These are phyloP conservation scores for Tetrahymena elliotti DNA, from an alignment of 73 alveolate genomes.

Conservation along the genomic window DNA sequence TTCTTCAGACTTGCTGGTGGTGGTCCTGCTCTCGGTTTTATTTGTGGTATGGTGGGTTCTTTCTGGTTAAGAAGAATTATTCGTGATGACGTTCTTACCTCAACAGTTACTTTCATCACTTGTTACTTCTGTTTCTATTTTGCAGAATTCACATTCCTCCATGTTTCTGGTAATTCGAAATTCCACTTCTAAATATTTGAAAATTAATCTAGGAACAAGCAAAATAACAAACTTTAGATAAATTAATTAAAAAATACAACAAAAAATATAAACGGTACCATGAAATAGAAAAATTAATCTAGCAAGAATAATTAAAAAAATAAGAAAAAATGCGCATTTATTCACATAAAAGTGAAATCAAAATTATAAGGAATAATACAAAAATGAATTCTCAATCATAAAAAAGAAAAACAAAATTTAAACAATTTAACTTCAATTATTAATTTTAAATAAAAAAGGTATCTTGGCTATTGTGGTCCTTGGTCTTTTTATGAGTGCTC, in stretches of 20 bases:
- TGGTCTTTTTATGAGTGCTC: slow-evolving; percentile 53
- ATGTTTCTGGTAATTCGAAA: background rate
- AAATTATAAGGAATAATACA: too few species aligned
- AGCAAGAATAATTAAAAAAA: too few species aligned
- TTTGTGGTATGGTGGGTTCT: slow-evolving; percentile 33
- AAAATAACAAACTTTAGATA: too few species aligned
- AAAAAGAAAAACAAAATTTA: too few species aligned
- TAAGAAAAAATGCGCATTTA: too few species aligned
- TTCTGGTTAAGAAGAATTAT: slow-evolving; percentile 53
- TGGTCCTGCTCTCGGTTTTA: slow-evolving; percentile 52
- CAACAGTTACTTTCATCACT: slow-evolving; percentile 42
- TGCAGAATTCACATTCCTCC: slow-evolving; percentile 43
- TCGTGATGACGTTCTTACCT: slow-evolving; percentile 46
- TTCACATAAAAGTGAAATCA: too few species aligned
- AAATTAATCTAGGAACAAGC: background rate
- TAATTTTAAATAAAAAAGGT: slow-evolving; percentile 12
- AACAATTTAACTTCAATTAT: too few species aligned
- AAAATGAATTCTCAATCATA: background rate
- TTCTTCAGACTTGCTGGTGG: slow-evolving; percentile 51
- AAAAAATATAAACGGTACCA: too few species aligned
- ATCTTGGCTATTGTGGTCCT: slow-evolving; percentile 48
- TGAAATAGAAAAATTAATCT: too few species aligned
- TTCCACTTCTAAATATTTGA: background rate
- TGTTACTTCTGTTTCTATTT: slow-evolving; percentile 48
- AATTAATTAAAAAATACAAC: too few species aligned